Evolutionary conservation across 768 basidiomycete genomes (phyloP).

Genomic region (Termitomyces sp.): DNA sequence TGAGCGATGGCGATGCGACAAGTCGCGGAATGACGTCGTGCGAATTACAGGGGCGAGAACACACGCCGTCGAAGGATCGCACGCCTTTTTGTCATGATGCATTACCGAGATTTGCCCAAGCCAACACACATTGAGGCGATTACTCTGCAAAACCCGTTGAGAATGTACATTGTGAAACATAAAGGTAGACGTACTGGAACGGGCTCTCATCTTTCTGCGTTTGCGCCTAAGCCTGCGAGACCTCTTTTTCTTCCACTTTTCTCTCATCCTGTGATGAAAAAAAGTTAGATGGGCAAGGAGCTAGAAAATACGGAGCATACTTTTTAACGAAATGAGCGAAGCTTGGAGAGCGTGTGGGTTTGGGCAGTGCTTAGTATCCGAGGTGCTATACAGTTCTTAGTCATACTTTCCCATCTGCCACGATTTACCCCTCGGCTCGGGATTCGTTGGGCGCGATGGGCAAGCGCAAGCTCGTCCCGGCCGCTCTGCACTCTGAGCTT

Average conservation of each 20-base stretch:
- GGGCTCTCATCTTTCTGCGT: conserved; percentile 94
- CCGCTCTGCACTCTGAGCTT: conserved; percentile 55
- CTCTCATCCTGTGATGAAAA: conserved; percentile 66
- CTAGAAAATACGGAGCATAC: conserved; percentile 17
- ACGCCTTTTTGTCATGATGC: conserved; percentile 6
- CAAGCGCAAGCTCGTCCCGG: conserved; percentile 42
- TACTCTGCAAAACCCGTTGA: conserved; percentile 26
- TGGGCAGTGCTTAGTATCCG: conserved; percentile 6
- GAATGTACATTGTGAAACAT: background rate
- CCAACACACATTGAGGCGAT: conserved; percentile 20
- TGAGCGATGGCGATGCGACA: conserved; percentile 16
- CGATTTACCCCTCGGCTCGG: background rate
- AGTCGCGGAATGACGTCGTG: conserved; percentile 15
- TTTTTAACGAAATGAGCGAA: conserved; percentile 26
- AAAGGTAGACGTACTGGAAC: conserved; percentile 66
- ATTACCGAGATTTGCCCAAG: conserved; percentile 17
- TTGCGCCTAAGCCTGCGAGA: conserved; percentile 90
- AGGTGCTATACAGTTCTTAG: conserved; percentile 41
- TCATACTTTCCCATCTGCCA: conserved; percentile 24
- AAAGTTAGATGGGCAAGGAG: background rate
- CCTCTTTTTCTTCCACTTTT: conserved; percentile 97
- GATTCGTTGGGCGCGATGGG: conserved; percentile 16
- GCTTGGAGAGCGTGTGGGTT: conserved; percentile 13
- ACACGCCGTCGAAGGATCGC: conserved; percentile 2
- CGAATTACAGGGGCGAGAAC: background rate